Percentiles rank a stretch among this genome's conserved stretches.
Evolutionary conservation across 2,329 filamentous ascomycete genomes (phyloP).

Genomic region (Aspergillus tubingensis): DNA sequence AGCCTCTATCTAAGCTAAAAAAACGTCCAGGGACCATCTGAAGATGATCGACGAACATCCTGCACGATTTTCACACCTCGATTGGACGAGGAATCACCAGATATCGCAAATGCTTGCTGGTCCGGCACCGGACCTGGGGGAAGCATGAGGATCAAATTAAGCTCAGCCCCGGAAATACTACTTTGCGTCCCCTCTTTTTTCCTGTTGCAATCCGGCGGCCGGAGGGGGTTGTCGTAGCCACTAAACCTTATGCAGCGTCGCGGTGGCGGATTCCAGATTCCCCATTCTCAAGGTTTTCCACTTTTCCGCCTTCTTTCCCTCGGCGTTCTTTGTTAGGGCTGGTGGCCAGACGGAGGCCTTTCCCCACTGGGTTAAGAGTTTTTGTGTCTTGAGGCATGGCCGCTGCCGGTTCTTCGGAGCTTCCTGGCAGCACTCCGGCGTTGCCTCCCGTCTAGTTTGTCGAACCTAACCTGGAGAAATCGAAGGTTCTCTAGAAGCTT

Average conservation of each 20-base stretch:
- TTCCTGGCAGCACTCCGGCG: background rate
- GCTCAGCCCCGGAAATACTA: background rate
- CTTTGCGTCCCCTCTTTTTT: background rate
- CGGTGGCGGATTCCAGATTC: background rate
- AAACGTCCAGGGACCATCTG: background rate
- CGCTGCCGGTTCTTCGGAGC: background rate
- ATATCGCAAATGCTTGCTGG: background rate
- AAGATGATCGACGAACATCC: background rate
- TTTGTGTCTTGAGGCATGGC: background rate
- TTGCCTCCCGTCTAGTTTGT: background rate
- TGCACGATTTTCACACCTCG: background rate
- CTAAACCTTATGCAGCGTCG: background rate
- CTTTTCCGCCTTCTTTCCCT: background rate
- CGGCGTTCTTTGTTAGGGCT: background rate
- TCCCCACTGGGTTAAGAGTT: background rate
- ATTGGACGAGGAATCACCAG: background rate
- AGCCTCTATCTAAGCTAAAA: background rate
- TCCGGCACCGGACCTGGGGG: background rate
- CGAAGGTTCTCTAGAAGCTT: background rate
- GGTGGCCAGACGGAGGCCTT: background rate
- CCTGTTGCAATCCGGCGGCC: background rate
- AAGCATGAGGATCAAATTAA: background rate
- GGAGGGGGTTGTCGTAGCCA: background rate
- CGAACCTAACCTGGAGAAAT: background rate
- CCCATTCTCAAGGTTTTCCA: background rate